phyloP scores from a whole-genome alignment of 208 protist genomes.

The Porcisia deanei region DNA sequence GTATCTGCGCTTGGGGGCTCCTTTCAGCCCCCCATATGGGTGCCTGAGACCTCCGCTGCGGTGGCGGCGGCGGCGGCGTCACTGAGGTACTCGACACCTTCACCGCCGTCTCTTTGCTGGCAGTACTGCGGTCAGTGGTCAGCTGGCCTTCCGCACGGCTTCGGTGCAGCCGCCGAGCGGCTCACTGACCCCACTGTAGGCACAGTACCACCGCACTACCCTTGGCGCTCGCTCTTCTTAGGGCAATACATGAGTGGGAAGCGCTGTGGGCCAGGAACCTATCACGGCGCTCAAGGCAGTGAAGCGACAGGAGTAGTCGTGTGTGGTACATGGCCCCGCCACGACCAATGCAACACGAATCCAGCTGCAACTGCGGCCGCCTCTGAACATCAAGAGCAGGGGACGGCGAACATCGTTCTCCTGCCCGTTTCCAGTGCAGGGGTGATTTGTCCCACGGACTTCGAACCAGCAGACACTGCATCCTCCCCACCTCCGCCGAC shows the following conservation, averaged over 20 bases:
- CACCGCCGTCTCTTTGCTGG: slow-evolving; percentile 1
- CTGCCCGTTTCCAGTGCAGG: slow-evolving; percentile 6
- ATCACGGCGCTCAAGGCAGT: slow-evolving; percentile 33
- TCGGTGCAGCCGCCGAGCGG: slow-evolving; percentile 50
- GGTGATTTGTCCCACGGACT: neutral
- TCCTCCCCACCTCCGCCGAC: slow-evolving; percentile 3
- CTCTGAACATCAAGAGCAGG: neutral
- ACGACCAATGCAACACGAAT: neutral
- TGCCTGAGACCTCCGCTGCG: slow-evolving; percentile 4
- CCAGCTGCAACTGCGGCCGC: neutral
- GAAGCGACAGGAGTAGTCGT: slow-evolving; percentile 48
- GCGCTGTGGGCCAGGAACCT: slow-evolving; percentile 41
- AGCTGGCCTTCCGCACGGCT: slow-evolving; percentile 54
- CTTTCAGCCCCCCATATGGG: slow-evolving; percentile 23
- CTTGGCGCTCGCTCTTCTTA: slow-evolving; percentile 51
- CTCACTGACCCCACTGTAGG: slow-evolving; percentile 23
- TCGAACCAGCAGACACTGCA: neutral
- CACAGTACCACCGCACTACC: slow-evolving; percentile 29
- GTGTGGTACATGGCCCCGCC: slow-evolving; percentile 52
- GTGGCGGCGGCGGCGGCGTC: neutral
- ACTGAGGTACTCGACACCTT: neutral
- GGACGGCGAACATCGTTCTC: slow-evolving; percentile 33
- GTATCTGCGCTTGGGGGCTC: neutral
- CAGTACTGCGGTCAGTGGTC: slow-evolving; percentile 67
- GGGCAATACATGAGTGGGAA: slow-evolving; percentile 39